phyloP scores from a whole-genome alignment of 306 rosid genomes.

The Casuarina cunninghamiana region DNA sequence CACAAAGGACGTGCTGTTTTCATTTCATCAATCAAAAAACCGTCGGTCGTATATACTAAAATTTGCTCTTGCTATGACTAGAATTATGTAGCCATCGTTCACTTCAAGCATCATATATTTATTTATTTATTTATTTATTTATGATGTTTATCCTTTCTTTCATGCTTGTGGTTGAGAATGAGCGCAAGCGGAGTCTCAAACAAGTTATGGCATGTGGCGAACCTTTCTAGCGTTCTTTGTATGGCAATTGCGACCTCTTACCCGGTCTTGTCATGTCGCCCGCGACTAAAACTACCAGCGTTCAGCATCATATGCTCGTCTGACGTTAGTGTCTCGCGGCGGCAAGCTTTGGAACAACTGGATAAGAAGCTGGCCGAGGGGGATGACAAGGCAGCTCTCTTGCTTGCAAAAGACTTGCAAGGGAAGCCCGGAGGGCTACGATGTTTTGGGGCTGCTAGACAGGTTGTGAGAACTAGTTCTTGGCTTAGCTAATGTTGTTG shows the following conservation, averaged over 20 bases:
- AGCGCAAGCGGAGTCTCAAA: neutral
- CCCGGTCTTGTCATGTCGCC: conserved; percentile 35
- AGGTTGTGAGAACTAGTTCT: conserved; percentile 39
- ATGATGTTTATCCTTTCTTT: neutral
- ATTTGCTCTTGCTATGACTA: neutral
- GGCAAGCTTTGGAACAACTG: conserved; percentile 55
- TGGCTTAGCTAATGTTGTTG: neutral
- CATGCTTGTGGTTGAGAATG: neutral
- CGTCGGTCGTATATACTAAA: no score
- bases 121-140: neutral
- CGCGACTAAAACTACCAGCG: conserved; percentile 22
- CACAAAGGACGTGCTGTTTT: no score
- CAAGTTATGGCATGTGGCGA: conserved; percentile 4
- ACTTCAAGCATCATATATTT: neutral
- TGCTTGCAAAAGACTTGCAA: conserved; percentile 64
- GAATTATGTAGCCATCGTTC: neutral
- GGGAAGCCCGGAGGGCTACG: conserved; percentile 72
- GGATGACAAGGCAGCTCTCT: conserved; percentile 70
- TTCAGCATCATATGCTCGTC: conserved; percentile 44
- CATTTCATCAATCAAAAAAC: no score
- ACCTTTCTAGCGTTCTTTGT: conserved; percentile 14
- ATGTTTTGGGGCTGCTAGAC: conserved; percentile 84
- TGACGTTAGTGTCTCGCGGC: conserved; percentile 45
- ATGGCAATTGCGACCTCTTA: conserved; percentile 45
- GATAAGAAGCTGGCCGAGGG: conserved; percentile 65